Percentiles rank a stretch among this genome's conserved stretches.
phyloP scores from a whole-genome alignment of 495 filamentous ascomycete genomes.

The Parathielavia appendiculata region DNA sequence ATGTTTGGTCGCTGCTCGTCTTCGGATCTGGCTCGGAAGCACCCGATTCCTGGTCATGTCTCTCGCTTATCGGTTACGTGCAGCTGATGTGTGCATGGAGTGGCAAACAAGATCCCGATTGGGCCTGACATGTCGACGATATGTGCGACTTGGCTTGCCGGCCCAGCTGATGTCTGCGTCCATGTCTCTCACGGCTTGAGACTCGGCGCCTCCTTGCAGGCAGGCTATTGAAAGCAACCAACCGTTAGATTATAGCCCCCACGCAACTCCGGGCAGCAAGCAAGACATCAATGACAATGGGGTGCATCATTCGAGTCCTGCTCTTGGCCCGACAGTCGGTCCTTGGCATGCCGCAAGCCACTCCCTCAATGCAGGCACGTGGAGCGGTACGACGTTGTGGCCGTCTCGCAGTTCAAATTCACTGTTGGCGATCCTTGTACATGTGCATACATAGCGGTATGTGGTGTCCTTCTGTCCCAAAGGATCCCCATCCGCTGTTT shows the following conservation, averaged over 20 bases:
- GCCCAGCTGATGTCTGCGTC: conserved; percentile 6
- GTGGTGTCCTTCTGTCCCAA: background rate
- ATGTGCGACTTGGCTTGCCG: background rate
- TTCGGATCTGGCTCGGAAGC: too few relatives aligned
- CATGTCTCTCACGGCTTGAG: background rate
- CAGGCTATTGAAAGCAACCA: conserved; percentile 5
- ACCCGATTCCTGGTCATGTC: background rate
- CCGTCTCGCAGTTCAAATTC: background rate
- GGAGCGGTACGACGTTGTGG: conserved; percentile 4
- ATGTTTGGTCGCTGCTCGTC: too few relatives aligned
- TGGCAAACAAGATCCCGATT: conserved; percentile 3
- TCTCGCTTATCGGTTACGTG: conserved; percentile 6
- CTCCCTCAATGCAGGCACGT: conserved; percentile 2
- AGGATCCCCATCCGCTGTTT: background rate
- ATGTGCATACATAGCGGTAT: background rate
- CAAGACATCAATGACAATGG: background rate
- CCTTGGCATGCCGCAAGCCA: background rate
- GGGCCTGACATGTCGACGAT: background rate
- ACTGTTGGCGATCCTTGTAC: background rate
- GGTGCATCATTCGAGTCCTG: conserved; percentile 1
- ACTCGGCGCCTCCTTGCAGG: background rate
- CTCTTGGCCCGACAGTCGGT: background rate
- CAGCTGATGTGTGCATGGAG: conserved; percentile 1
- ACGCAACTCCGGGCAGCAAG: background rate
- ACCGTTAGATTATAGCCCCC: background rate